Evolutionary conservation across 106 monocot species (phyloP).

Genomic region (Phalaenopsis equestris): DNA sequence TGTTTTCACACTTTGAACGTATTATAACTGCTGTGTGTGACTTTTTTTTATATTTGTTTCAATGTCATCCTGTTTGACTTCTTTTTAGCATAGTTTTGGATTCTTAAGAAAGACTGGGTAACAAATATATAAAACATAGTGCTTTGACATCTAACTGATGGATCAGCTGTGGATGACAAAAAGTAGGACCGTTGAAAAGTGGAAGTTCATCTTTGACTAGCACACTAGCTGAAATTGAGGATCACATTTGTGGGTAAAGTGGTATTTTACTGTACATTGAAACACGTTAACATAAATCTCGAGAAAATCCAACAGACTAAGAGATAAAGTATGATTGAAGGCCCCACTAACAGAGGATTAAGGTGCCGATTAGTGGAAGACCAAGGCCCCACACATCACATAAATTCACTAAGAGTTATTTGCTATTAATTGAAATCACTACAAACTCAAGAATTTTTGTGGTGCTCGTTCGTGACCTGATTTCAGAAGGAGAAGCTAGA

Average conservation of each 20-base stretch:
- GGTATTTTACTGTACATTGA: neutral
- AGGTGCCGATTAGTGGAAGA: no score
- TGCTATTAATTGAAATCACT: no score
- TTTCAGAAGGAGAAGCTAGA: no score
- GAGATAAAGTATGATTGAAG: no score
- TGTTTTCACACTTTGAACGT: neutral
- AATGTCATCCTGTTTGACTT: neutral
- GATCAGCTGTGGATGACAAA: neutral
- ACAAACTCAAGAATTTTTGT: no score
- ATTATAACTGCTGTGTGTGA: neutral
- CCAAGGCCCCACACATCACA: no score
- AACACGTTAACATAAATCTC: neutral
- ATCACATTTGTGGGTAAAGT: neutral
- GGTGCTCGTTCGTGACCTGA: no score
- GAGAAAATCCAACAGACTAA: no score
- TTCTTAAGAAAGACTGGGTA: neutral
- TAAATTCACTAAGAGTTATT: no score
- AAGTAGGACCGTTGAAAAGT: neutral
- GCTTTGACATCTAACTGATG: neutral
- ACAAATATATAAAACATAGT: neutral
- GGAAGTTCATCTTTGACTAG: neutral
- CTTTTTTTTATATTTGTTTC: neutral
- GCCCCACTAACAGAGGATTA: no score
- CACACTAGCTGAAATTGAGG: neutral
- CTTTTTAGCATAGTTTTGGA: neutral